Percentiles rank a stretch among this genome's conserved stretches.
These are phyloP conservation scores for Agapanthus africanus DNA, from an alignment of 106 monocot species.

Conservation along the genomic window DNA sequence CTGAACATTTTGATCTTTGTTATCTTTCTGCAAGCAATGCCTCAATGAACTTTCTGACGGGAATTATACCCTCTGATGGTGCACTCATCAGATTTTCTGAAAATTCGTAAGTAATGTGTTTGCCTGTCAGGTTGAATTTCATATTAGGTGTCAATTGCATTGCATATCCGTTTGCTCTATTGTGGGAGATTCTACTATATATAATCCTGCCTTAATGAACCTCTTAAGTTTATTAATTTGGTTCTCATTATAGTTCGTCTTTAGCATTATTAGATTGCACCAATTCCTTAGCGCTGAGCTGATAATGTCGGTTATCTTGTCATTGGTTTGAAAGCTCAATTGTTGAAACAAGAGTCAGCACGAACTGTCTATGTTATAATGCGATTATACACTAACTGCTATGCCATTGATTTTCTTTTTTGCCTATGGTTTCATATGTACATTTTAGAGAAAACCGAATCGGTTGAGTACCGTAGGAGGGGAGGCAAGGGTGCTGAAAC, in stretches of 20 bases:
- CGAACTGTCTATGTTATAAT: background rate
- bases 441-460: background rate
- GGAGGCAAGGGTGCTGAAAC: no score
- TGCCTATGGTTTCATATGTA: background rate
- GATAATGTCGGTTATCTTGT: no score
- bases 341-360: background rate
- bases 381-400: background rate
- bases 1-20: background rate
- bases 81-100: conserved; percentile 48
- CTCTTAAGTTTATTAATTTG: background rate
- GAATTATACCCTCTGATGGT: conserved; percentile 67
- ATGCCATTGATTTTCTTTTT: background rate
- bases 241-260: background rate
- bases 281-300: background rate
- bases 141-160: background rate
- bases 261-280: background rate
- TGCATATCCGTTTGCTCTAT: background rate
- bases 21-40: conserved; percentile 53
- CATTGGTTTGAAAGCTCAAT: background rate
- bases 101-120: conserved; percentile 60
- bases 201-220: background rate
- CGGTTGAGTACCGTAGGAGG: no score
- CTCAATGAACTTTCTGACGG: conserved; percentile 81
- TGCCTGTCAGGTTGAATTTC: background rate
- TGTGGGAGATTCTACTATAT: background rate